Conservation (phyloP, 2,329 filamentous ascomycete genomes). For the Lanzia echinophila region DNA sequence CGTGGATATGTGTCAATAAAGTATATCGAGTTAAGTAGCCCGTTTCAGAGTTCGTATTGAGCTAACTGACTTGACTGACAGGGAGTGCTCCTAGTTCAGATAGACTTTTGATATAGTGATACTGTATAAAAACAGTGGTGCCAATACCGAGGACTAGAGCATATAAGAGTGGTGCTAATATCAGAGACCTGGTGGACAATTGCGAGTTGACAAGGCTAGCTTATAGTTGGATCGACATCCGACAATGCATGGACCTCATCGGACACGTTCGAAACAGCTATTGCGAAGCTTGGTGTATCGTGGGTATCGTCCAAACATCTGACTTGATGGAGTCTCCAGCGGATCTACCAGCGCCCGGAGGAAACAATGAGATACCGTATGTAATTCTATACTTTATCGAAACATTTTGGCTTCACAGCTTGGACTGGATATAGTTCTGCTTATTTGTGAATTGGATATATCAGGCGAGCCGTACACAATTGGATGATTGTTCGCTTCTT, state of each 20-base stretch:
- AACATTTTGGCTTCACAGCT: slow-evolving; percentile 19
- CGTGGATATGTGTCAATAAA: slow-evolving; percentile 3
- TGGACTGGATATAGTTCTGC: slow-evolving; percentile 17
- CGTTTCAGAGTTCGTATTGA: slow-evolving; percentile 26
- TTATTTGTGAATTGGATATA: slow-evolving; percentile 18
- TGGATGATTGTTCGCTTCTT: background rate
- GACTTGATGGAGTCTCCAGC: slow-evolving; percentile 19
- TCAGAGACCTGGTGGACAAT: slow-evolving; percentile 4
- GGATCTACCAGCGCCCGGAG: slow-evolving; percentile 23
- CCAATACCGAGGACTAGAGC: background rate
- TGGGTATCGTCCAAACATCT: slow-evolving; percentile 26
- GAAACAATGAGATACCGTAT: slow-evolving; percentile 19
- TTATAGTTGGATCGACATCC: slow-evolving; percentile 24
- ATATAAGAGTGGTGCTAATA: slow-evolving; percentile 18
- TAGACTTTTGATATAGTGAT: slow-evolving; percentile 23
- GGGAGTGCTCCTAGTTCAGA: slow-evolving; percentile 19
- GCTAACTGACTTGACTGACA: slow-evolving; percentile 21
- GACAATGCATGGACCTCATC: slow-evolving; percentile 31
- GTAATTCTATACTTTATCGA: slow-evolving; percentile 21
- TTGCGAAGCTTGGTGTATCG: slow-evolving; percentile 27
- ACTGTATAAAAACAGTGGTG: slow-evolving; percentile 22
- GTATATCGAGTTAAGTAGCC: slow-evolving; percentile 19
- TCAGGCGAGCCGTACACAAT: slow-evolving; percentile 19
- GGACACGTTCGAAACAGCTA: slow-evolving; percentile 29
- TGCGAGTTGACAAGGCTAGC: slow-evolving; percentile 20